Percentiles rank a stretch among this genome's conserved stretches.
phyloP scores from a whole-genome alignment of 2,329 filamentous ascomycete genomes.

The Epichloe glyceriae region DNA sequence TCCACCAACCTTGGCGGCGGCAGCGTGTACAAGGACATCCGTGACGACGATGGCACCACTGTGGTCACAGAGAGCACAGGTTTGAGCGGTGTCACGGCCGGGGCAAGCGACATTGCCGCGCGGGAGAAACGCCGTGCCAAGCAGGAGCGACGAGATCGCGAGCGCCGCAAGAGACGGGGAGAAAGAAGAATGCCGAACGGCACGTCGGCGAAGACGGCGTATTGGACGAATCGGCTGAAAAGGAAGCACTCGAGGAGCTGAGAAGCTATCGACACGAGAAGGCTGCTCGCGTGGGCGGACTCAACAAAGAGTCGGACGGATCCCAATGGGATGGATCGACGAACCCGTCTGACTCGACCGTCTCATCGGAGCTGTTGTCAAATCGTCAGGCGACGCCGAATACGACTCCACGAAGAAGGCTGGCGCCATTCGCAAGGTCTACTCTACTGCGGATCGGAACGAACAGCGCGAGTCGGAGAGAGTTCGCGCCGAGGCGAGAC shows the following conservation, averaged over 20 bases:
- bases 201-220: slow-evolving; percentile 45
- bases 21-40: slow-evolving; percentile 66
- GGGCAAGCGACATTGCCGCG: slow-evolving; percentile 40
- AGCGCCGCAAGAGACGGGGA: slow-evolving; percentile 16
- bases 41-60: slow-evolving; percentile 34
- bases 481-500: slow-evolving; percentile 41
- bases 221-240: slow-evolving; percentile 52
- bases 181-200: slow-evolving; percentile 31
- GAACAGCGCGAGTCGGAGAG: slow-evolving; percentile 39
- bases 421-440: slow-evolving; percentile 43
- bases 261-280: slow-evolving; percentile 78
- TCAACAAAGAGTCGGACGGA: slow-evolving; percentile 73
- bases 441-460: slow-evolving; percentile 44
- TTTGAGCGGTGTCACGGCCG: slow-evolving; percentile 44
- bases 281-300: slow-evolving; percentile 71
- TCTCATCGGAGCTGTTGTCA: slow-evolving; percentile 44
- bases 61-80: slow-evolving; percentile 31
- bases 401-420: slow-evolving; percentile 33
- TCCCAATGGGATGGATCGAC: slow-evolving; percentile 65
- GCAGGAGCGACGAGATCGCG: slow-evolving; percentile 32
- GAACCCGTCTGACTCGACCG: slow-evolving; percentile 51
- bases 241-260: slow-evolving; percentile 53
- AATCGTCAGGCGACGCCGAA: slow-evolving; percentile 45
- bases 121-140: slow-evolving; percentile 44
- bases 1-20: slow-evolving; percentile 79